Evolutionary conservation across 2,329 filamentous ascomycete species (phyloP).

Genomic region (Venturia aucupariae): DNA sequence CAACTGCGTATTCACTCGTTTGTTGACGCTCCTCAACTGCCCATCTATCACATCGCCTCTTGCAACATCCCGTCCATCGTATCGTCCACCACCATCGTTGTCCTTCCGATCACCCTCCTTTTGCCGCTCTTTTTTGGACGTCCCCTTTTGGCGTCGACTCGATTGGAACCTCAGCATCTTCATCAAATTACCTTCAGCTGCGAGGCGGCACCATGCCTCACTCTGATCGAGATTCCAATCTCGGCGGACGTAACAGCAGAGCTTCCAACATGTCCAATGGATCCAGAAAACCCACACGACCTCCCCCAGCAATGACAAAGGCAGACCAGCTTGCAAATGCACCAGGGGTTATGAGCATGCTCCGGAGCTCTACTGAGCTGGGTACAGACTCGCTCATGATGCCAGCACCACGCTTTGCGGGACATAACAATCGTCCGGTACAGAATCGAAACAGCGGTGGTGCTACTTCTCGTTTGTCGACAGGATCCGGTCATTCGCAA

Average conservation of each 20-base stretch:
- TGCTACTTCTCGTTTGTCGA: conserved; percentile 30
- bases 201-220: conserved; percentile 31
- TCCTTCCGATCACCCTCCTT: not conserved
- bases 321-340: conserved; percentile 26
- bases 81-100: not conserved
- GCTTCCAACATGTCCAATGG: conserved; percentile 36
- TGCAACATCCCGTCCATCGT: not conserved
- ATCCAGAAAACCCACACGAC: conserved; percentile 27
- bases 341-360: conserved; percentile 40
- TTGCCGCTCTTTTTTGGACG: conserved; percentile 6
- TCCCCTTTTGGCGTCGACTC: conserved; percentile 2
- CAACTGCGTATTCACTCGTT: not conserved
- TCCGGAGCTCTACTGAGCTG: conserved; percentile 40
- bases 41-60: not conserved
- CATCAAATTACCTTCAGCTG: not conserved
- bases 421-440: conserved; percentile 1
- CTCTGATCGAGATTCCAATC: conserved; percentile 34
- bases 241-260: conserved; percentile 38
- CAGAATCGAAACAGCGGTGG: conserved; percentile 8
- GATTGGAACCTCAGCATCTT: not conserved
- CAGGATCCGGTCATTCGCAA: conserved; percentile 32
- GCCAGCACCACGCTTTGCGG: conserved; percentile 10
- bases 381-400: conserved; percentile 28
- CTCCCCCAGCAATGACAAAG: conserved; percentile 21
- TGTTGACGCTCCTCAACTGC: not conserved